Base-by-base conservation (phyloP, 2,329 filamentous ascomycete species). In the Aspergillus luchuensis region DNA sequence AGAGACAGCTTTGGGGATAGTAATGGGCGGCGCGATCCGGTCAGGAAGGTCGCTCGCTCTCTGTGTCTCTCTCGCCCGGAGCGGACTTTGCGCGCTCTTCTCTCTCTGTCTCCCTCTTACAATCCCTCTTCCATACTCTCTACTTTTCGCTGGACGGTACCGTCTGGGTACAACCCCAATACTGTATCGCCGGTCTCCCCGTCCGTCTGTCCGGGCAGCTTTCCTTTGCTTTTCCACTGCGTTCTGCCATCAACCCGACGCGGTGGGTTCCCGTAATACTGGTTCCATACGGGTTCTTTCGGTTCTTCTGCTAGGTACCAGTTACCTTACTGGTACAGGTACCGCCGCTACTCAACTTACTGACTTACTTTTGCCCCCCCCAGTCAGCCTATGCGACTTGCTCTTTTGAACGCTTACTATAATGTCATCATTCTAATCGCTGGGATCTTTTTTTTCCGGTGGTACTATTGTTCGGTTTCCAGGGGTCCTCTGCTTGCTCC, bases 1-100 rank as follows among this genome's bases (percentile, higher is more conserved):
- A 58, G 58, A 66, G 63, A 62, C 58, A 65, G 65, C 61, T 61
- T 66, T 62, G 62, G 69, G 67, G 65, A 67, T 64, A 66, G 69
- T 65, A 65, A 69, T 64, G 65, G 67, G 68, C 71, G 70, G 69
- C 69, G 71, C 67, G 66, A 64, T 70, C 71, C 70, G 70, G 69
- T 67, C 38, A 30, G 47, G 45, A 56, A 39, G 41, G 57, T 48
- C 38, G 30, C 15, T 39, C 41, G 28, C 43, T 28, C 45, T 30
- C 28, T 30, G 25, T 43, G 13, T 59, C 43, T 60, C 54, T 56
- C 48, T 53, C 57, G 49, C 58, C 57, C 49, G 56, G 60, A 64
- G 60, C 55, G 63, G 59, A 59, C 56, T 58, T 57, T 55, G 36
- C 53, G 8, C 48, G 33, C 53, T 5, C 56, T 30, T 48, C 5